Conservation (phyloP, 2,329 filamentous ascomycete species). For the Didymella pinodella region DNA sequence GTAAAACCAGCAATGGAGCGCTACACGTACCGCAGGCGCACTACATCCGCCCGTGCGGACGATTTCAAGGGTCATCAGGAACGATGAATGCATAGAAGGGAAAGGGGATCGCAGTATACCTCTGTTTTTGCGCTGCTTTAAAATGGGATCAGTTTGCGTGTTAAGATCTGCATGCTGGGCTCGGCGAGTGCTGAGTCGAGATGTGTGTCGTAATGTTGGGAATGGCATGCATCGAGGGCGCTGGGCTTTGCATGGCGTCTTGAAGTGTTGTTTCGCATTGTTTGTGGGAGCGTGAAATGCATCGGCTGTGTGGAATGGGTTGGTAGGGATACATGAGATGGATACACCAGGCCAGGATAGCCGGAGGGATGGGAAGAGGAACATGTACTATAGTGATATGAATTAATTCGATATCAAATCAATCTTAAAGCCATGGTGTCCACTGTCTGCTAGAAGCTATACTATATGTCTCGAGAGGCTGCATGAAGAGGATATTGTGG, state of each 20-base stretch:
- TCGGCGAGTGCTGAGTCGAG: neutral
- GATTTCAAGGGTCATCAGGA: slow-evolving; percentile 7
- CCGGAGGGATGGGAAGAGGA: neutral
- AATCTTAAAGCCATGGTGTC: too few species aligned
- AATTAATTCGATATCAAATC: neutral
- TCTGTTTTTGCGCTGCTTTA: slow-evolving; percentile 14
- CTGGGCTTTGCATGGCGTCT: neutral
- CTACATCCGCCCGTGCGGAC: slow-evolving; percentile 2
- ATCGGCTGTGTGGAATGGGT: neutral
- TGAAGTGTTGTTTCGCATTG: neutral
- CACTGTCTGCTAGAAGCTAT: neutral
- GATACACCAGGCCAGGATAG: neutral
- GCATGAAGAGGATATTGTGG: too few species aligned
- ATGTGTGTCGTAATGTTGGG: neutral
- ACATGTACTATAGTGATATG: neutral
- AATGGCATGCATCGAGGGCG: neutral
- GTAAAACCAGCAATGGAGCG: neutral
- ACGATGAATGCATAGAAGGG: slow-evolving; percentile 18
- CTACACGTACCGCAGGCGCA: slow-evolving; percentile 1
- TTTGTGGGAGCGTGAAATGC: neutral
- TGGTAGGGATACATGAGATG: neutral
- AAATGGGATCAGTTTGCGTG: neutral
- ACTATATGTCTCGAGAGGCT: neutral
- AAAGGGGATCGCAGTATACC: slow-evolving; percentile 20
- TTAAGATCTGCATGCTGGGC: neutral